phyloP scores from a whole-genome alignment of 352 stramenopile species.

The Globisporangium takayamanum region DNA sequence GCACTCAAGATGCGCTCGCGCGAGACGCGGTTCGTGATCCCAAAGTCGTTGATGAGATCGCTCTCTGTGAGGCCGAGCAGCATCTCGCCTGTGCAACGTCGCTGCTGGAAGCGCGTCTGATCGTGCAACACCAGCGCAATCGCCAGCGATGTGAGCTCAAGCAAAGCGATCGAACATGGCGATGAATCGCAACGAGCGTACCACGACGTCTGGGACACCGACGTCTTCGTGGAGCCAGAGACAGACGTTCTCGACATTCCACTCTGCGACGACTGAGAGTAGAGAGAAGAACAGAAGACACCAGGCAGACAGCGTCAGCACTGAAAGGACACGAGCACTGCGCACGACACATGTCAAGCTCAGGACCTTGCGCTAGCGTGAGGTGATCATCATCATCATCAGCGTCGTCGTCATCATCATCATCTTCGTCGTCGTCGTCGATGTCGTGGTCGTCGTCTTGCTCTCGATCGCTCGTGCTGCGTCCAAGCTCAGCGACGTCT shows the following conservation, averaged over 20 bases:
- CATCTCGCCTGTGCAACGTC: slow-evolving; percentile 61
- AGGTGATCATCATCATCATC: slow-evolving; percentile 46
- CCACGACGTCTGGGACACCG: slow-evolving; percentile 60
- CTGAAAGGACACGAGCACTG: not conserved
- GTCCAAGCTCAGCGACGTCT: not conserved
- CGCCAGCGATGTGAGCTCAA: not conserved
- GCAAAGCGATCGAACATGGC: not conserved
- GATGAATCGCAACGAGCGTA: slow-evolving; percentile 12
- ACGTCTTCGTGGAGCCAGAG: slow-evolving; percentile 78
- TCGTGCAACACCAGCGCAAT: not conserved
- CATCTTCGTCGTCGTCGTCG: slow-evolving; percentile 20
- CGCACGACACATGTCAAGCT: too few relatives aligned
- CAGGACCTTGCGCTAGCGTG: slow-evolving; percentile 52
- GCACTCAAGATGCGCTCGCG: slow-evolving; percentile 68
- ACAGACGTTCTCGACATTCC: slow-evolving; percentile 79
- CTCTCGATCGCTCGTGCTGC: slow-evolving; percentile 5
- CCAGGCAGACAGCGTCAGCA: not conserved
- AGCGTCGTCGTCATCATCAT: slow-evolving; percentile 37
- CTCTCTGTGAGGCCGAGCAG: slow-evolving; percentile 64
- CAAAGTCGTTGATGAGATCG: slow-evolving; percentile 74
- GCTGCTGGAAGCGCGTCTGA: slow-evolving; percentile 59
- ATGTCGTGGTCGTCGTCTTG: slow-evolving; percentile 15
- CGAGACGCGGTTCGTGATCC: slow-evolving; percentile 53
- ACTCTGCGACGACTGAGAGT: slow-evolving; percentile 53
- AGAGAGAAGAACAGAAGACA: not conserved